Conservation (phyloP, 768 basidiomycete genomes). For the Lactarius sanguifluus region DNA sequence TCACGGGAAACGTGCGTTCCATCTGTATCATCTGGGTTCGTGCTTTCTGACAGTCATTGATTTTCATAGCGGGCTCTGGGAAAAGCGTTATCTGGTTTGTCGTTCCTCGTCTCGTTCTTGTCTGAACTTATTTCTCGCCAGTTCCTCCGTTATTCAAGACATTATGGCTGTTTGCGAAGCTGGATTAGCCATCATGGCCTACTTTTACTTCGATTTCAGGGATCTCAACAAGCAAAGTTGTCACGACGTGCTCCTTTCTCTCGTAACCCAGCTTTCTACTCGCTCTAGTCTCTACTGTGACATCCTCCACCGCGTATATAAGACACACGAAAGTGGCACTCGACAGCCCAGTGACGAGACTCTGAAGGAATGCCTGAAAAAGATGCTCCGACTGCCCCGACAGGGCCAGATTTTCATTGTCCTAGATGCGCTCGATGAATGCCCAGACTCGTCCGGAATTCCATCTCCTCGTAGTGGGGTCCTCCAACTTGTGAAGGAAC, state of each 20-base stretch:
- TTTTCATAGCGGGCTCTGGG: neutral
- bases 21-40: fast-evolving
- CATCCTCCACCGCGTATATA: too few species aligned
- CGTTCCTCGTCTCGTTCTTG: neutral
- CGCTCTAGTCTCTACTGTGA: too few species aligned
- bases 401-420: neutral
- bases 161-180: neutral
- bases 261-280: too few species aligned
- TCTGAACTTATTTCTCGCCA: neutral
- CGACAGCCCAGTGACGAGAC: too few species aligned
- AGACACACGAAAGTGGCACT: too few species aligned
- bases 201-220: neutral
- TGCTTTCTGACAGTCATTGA: neutral
- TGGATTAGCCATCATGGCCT: neutral
- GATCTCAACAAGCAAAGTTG: neutral
- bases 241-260: too few species aligned
- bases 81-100: neutral
- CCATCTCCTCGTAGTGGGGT: neutral
- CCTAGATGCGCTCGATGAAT: neutral
- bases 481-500: conserved; percentile 1
- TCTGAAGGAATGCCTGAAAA: neutral
- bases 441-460: neutral
- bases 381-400: neutral
- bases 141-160: neutral
- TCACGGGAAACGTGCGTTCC: neutral